These are phyloP conservation scores for Yamadazyma spencermartinsiae DNA, from an alignment of 1,139 yeast genomes.

Conservation along the genomic window DNA sequence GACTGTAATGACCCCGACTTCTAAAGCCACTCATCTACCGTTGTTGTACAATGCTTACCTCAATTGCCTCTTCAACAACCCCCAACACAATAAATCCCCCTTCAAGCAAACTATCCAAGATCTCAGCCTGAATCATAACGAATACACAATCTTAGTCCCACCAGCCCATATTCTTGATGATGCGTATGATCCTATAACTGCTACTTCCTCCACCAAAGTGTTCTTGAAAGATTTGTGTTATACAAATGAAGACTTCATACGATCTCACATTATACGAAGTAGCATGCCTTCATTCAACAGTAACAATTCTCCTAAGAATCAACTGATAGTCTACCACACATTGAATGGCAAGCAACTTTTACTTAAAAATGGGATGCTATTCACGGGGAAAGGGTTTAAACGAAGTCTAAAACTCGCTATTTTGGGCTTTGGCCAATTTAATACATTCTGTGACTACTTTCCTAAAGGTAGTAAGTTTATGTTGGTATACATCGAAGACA, in stretches of 20 bases:
- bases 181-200: constrained; percentile 51
- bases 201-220: constrained; percentile 24
- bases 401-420: constrained; percentile 47
- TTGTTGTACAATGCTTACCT: constrained; percentile 62
- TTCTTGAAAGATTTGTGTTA: constrained; percentile 59
- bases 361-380: constrained; percentile 55
- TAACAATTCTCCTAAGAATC: constrained; percentile 40
- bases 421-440: constrained; percentile 40
- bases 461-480: constrained; percentile 52
- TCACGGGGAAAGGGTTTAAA: constrained; percentile 60
- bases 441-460: constrained; percentile 48
- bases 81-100: constrained; percentile 52
- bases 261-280: constrained; percentile 62
- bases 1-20: not conserved
- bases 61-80: constrained; percentile 68
- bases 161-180: constrained; percentile 52
- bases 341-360: constrained; percentile 59
- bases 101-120: constrained; percentile 47
- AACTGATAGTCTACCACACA: constrained; percentile 53
- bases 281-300: constrained; percentile 35
- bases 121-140: constrained; percentile 42
- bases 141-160: constrained; percentile 63
- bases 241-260: constrained; percentile 60
- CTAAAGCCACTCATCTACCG: constrained; percentile 21
- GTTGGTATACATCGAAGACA: constrained; percentile 52